phyloP scores from a whole-genome alignment of 2,329 filamentous ascomycete species.

The Colletotrichum falcatum region DNA sequence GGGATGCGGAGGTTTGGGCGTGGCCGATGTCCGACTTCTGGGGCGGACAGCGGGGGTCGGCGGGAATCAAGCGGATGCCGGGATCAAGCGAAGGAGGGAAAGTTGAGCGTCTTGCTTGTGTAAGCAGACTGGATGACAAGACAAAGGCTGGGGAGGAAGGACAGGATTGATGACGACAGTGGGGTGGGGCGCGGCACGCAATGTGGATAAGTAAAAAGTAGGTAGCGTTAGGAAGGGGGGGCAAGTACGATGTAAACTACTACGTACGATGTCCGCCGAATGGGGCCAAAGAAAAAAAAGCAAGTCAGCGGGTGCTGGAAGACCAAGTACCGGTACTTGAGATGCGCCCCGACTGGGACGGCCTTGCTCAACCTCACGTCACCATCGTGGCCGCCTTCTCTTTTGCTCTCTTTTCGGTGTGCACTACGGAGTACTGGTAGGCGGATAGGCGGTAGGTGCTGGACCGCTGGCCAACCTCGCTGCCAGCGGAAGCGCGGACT shows the following conservation, averaged over 20 bases:
- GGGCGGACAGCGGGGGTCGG: constrained; percentile 21
- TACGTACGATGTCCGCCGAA: constrained; percentile 18
- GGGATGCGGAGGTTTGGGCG: constrained; percentile 22
- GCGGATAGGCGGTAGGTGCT: too few relatives aligned
- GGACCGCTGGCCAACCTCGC: not conserved
- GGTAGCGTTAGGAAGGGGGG: not conserved
- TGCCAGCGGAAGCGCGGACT: constrained; percentile 29
- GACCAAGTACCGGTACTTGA: constrained; percentile 27
- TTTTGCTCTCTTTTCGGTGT: too few relatives aligned
- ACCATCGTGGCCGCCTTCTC: too few relatives aligned
- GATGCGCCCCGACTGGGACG: constrained; percentile 17
- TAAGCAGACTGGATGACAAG: not conserved
- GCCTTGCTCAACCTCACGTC: constrained; percentile 9
- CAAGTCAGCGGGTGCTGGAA: not conserved
- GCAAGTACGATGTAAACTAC: too few relatives aligned
- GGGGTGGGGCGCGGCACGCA: constrained; percentile 15
- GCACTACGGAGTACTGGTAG: too few relatives aligned
- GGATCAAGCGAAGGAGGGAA: constrained; percentile 21
- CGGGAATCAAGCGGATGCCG: constrained; percentile 35
- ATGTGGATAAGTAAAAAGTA: constrained; percentile 3
- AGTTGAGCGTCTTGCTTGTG: constrained; percentile 3
- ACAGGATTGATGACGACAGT: constrained; percentile 37
- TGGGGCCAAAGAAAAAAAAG: constrained; percentile 5
- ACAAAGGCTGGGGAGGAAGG: not conserved
- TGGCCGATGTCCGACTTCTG: constrained; percentile 24